A percentile compares a stretch with the other conserved stretches of the same genome.
These are phyloP conservation scores for Digitaria exilis DNA, from an alignment of 202 grass and related monocot genomes.

Conservation along the genomic window DNA sequence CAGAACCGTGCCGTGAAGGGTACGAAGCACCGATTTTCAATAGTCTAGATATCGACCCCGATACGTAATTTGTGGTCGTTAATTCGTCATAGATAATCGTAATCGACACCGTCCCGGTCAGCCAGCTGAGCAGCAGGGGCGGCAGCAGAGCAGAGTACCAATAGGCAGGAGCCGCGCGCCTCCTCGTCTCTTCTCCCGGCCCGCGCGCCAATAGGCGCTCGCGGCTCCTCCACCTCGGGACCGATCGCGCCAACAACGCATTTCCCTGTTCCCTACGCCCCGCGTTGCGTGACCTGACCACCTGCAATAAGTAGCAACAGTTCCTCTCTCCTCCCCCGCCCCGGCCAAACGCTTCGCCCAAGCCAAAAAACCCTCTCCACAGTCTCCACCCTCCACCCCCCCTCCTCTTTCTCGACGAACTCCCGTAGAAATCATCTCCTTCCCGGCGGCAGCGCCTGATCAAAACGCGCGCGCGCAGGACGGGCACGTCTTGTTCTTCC, in stretches of 20 bases:
- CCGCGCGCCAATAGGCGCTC: not conserved
- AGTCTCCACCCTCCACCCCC: not conserved
- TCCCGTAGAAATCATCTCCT: not conserved
- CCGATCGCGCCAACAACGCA: conserved; percentile 5
- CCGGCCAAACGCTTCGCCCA: not conserved
- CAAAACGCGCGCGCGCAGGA: not conserved
- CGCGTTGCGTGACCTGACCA: not conserved
- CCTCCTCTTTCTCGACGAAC: not conserved
- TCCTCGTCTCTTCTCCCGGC: not conserved
- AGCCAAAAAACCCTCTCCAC: not conserved
- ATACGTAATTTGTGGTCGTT: no score
- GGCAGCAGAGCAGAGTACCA: not conserved
- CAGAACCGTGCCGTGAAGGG: no score
- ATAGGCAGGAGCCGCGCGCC: not conserved
- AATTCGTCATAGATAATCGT: no score
- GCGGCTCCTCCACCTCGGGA: not conserved
- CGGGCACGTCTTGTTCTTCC: not conserved
- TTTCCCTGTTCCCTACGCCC: not conserved
- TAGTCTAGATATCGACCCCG: no score
- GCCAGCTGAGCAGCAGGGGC: not conserved
- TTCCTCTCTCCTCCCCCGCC: not conserved
- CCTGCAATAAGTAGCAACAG: not conserved
- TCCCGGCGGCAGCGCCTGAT: not conserved
- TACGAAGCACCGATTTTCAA: no score
- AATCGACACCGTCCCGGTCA: not conserved